These are phyloP conservation scores for Saturnispora sekii DNA, from an alignment of 805 yeast genomes.

Conservation along the genomic window DNA sequence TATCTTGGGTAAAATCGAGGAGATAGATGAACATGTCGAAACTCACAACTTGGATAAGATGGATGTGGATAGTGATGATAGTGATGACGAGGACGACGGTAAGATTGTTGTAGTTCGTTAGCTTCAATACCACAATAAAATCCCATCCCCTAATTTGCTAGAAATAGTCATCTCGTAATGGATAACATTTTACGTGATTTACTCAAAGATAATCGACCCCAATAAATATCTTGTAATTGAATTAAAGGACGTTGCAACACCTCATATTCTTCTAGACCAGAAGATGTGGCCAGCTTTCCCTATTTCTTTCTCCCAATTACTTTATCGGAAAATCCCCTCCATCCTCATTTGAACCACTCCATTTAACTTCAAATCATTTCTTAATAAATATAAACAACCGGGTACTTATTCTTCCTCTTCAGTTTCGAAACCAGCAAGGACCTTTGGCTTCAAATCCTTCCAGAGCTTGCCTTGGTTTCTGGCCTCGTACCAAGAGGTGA, in stretches of 20 bases:
- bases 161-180: not conserved
- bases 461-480: slow-evolving; percentile 83
- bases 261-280: too few relatives aligned
- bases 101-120: slow-evolving; percentile 12
- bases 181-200: too few relatives aligned
- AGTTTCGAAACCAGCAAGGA: slow-evolving; percentile 46
- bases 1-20: slow-evolving; percentile 30
- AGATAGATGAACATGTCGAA: slow-evolving; percentile 2
- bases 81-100: slow-evolving; percentile 12
- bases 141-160: not conserved
- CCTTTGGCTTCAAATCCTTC: slow-evolving; percentile 59
- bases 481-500: slow-evolving; percentile 62
- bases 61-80: slow-evolving; percentile 7
- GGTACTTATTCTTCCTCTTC: slow-evolving; percentile 40
- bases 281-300: too few relatives aligned
- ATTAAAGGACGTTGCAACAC: too few relatives aligned
- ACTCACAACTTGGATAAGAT: slow-evolving; percentile 4
- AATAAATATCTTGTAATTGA: too few relatives aligned
- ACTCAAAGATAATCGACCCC: too few relatives aligned
- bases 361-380: too few relatives aligned
- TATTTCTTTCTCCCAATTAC: too few relatives aligned
- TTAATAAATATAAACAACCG: not conserved
- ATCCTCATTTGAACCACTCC: too few relatives aligned
- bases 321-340: too few relatives aligned
- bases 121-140: not conserved